Conservation (phyloP, 2,329 filamentous ascomycete species). For the Ilyonectria mors-panacis region DNA sequence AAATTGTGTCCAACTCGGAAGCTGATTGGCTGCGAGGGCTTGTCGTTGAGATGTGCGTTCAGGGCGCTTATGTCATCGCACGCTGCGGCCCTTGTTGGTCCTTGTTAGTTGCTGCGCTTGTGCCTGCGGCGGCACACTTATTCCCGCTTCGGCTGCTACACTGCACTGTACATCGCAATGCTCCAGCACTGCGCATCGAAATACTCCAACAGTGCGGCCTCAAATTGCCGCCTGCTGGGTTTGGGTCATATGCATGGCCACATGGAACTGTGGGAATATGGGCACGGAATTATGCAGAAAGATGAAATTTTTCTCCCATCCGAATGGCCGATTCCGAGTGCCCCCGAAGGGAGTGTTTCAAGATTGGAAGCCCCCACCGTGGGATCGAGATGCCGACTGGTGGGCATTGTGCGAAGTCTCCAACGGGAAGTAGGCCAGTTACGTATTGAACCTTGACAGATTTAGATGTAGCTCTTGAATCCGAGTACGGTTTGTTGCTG, state of each 20-base stretch:
- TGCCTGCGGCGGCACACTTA: not conserved
- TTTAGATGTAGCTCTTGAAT: no score
- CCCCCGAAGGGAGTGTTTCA: no score
- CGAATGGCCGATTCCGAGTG: no score
- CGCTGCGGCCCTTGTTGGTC: not conserved
- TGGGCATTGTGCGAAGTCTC: no score
- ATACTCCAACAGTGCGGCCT: slow-evolving; percentile 18
- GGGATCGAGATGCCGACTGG: no score
- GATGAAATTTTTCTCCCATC: no score
- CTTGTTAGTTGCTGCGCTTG: not conserved
- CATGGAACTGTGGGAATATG: not conserved
- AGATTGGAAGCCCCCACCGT: no score
- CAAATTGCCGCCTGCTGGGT: slow-evolving; percentile 15
- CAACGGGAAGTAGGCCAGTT: no score
- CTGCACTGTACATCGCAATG: slow-evolving; percentile 14
- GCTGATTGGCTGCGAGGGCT: slow-evolving; percentile 54
- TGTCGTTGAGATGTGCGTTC: slow-evolving; percentile 38
- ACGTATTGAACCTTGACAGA: no score
- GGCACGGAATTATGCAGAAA: not conserved
- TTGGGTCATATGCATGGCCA: slow-evolving; percentile 15
- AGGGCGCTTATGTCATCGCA: slow-evolving; percentile 45
- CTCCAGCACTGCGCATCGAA: slow-evolving; percentile 14
- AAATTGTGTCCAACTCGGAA: slow-evolving; percentile 51
- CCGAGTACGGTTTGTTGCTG: no score
- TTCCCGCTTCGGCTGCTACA: slow-evolving; percentile 10